Conservation (phyloP, 208 protist species). For the Trypanosoma cruzi region DNA sequence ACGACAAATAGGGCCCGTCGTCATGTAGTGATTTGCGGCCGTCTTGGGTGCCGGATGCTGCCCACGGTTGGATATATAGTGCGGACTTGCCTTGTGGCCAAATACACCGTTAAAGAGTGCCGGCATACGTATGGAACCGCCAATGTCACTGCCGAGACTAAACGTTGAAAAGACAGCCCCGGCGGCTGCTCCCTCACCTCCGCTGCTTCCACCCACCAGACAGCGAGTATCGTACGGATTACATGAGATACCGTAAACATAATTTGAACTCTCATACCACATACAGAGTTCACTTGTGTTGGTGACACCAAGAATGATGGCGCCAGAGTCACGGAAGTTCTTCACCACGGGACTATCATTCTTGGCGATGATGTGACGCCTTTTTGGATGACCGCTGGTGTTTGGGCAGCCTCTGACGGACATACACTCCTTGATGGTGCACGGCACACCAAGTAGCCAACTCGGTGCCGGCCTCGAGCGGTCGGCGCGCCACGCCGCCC, state of each 20-base stretch:
- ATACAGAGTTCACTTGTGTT: conserved; percentile 92
- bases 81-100: conserved; percentile 85
- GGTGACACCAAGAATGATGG: conserved; percentile 91
- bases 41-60: conserved; percentile 75
- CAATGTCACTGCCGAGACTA: conserved; percentile 89
- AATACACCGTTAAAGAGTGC: conserved; percentile 92
- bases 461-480: conserved; percentile 47
- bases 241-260: conserved; percentile 88
- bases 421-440: conserved; percentile 91
- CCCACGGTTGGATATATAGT: conserved; percentile 83
- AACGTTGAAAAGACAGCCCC: conserved; percentile 81
- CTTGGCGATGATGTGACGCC: conserved; percentile 44
- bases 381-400: conserved; percentile 65
- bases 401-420: conserved; percentile 79
- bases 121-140: conserved; percentile 91
- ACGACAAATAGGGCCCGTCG: conserved; percentile 81
- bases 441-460: conserved; percentile 85
- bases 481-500: conserved; percentile 62
- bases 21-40: conserved; percentile 84
- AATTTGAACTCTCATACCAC: conserved; percentile 91
- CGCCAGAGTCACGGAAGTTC: conserved; percentile 87
- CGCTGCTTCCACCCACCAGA: conserved; percentile 87
- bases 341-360: conserved; percentile 78
- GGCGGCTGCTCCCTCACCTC: conserved; percentile 81
- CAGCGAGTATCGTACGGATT: conserved; percentile 90